Evolutionary conservation across 257 asterid species (phyloP).

Genomic region (Leptodermis oblonga): DNA sequence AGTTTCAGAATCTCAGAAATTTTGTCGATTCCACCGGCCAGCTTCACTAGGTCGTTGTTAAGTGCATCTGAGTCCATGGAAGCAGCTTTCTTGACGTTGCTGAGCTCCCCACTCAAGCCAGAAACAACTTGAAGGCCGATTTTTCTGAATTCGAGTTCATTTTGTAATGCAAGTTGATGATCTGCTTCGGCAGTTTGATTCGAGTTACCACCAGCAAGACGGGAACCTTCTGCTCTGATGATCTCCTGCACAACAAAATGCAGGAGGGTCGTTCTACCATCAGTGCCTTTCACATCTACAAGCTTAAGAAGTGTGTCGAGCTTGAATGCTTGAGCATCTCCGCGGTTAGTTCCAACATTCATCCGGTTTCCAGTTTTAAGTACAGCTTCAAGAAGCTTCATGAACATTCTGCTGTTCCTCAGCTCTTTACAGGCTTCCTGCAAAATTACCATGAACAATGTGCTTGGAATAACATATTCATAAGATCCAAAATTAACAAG

Average conservation of each 20-base stretch:
- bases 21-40: slow-evolving; percentile 47
- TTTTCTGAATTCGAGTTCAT: slow-evolving; percentile 60
- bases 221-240: slow-evolving; percentile 68
- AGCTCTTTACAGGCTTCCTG: slow-evolving; percentile 80
- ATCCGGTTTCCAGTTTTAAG: slow-evolving; percentile 75
- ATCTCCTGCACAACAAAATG: slow-evolving; percentile 85
- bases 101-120: slow-evolving; percentile 62
- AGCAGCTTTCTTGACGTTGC: slow-evolving; percentile 78
- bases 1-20: slow-evolving; percentile 42
- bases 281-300: slow-evolving; percentile 70
- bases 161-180: slow-evolving; percentile 33
- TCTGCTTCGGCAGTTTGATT: slow-evolving; percentile 22
- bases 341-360: slow-evolving; percentile 82
- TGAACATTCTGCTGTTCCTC: slow-evolving; percentile 72
- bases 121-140: slow-evolving; percentile 66
- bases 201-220: slow-evolving; percentile 33
- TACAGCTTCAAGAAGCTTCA: slow-evolving; percentile 75
- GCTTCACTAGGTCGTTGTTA: slow-evolving; percentile 41
- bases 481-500: background rate
- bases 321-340: slow-evolving; percentile 79
- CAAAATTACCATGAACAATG: slow-evolving; percentile 4
- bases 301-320: slow-evolving; percentile 82
- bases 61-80: slow-evolving; percentile 60
- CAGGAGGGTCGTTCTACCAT: slow-evolving; percentile 69
- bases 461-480: background rate